Evolutionary conservation across 73 alveolate species (phyloP), one percentile per base, ranked within the genome.

Genomic region (Uronychia binucleata): DNA sequence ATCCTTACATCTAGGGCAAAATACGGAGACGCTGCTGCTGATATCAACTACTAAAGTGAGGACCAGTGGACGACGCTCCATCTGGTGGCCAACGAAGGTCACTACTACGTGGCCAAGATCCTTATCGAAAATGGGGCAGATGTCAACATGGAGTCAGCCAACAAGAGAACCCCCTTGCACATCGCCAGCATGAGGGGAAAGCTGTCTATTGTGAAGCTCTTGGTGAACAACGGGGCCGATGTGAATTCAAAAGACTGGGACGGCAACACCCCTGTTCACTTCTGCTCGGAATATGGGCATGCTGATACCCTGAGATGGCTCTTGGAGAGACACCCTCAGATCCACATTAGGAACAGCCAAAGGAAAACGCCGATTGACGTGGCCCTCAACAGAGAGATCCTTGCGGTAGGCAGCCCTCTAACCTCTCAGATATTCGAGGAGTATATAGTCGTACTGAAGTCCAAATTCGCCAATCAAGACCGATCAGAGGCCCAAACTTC

Each of bases 41-140:
- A 28, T 5, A 26, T 85, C 31, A 85, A 85, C 77, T 85, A 84
- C 81, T 74, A 81, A 28, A 77, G 77, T 75, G 35, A 78, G 31
- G 93, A 87, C 34, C 79, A 86, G 28, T 87, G 88, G 89, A 78
- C 88, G 5, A 87, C 93, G 1, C 33, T 87, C 34, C 93, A 87
- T 74, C 67, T 91, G 28, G 96, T 93, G 1, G 89, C 96, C 34
- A 58, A 82, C 74, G 93, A 87, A 75, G 93, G 93, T 1, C 87
- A 87, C 33, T 58, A 74, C 14, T 34, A 67, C 1, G 77, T 80
- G 14, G 89, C 84, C 26, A 86, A 87, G 58, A 74, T 87, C 27
- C 35, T 87, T n/a, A 60, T 87, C 14, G 83, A 80, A 46, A 75
- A 34, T 80, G 93, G 87, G 14, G 93, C 89, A 1, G 59, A 29